Base-by-base conservation (phyloP, 1,284 basidiomycete genomes). In the Rhodotorula mucilaginosa region DNA sequence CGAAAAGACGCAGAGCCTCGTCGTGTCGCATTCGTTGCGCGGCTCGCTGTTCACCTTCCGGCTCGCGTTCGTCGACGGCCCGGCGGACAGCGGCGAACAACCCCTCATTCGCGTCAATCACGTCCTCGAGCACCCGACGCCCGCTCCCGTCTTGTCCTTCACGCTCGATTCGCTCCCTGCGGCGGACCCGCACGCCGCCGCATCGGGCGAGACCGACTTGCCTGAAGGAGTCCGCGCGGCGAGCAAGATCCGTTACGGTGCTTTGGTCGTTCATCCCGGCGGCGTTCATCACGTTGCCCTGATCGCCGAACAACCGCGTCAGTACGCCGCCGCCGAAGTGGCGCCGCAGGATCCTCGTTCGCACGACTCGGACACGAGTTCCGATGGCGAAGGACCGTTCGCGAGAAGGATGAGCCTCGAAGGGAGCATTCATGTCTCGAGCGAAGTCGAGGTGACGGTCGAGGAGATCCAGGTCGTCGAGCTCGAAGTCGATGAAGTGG, bases 401-500 rank as follows among this genome's bases (percentile, higher is more conserved):
- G 58, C 64, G 23, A 48, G 74, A 16, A 44, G 74, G 31, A 75
- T 73, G 74, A 69, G 67, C 31, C 62, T 75, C 13, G 74, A 75
- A 23, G 64, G 67, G 39, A 58, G 61, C 46, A 75, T 75, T 46
- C 60, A 67, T 19, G 74, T 75, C 34, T 21, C 34, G 47, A 65
- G 59, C 34, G 71, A 69, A n/a, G 68, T 73, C 29, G 65, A 65
- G 51, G 69, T 73, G 21, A 49, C 19, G 6, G 71, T 73, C 23
- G 69, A 71, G 15, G 59, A 57, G 49, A 59, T 61, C 16, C 67
- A 64, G 16, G 48, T 54, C 18, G 63, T 57, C 63, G 63, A 71
- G 18, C 44, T 65, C 39, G 58, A 52, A 46, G 56, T 65, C 51
- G 51, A 48, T 4, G 57, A 56, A 23, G 26, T 51, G 19, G 64